Conservation (phyloP, 179 eudicot genomes). For the Nepenthes alata region DNA sequence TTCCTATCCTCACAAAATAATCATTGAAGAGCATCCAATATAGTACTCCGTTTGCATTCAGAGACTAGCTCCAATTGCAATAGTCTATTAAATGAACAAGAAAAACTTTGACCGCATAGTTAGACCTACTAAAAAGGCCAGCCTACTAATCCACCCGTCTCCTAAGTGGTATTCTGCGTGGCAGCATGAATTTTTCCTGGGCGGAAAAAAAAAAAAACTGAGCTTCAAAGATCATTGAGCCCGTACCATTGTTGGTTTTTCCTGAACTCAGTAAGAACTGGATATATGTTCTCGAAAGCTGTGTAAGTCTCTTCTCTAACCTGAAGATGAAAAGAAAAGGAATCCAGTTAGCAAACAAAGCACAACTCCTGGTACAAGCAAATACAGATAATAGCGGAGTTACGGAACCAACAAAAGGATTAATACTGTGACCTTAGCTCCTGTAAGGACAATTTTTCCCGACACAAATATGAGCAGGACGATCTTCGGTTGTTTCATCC, state of each 20-base stretch:
- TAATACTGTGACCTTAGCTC: conserved; percentile 51
- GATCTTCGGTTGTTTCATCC: conserved; percentile 83
- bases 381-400: background rate
- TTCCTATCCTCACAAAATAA: too few species aligned
- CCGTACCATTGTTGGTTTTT: conserved; percentile 69
- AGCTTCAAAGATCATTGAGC: background rate
- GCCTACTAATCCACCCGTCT: too few species aligned
- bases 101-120: too few species aligned
- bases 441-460: conserved; percentile 81
- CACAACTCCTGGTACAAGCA: too few species aligned
- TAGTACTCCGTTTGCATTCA: too few species aligned
- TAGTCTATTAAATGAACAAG: too few species aligned
- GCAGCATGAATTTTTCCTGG: too few species aligned
- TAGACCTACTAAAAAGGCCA: too few species aligned
- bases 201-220: too few species aligned
- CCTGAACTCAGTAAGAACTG: conserved; percentile 77
- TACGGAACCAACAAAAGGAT: background rate
- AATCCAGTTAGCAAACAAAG: background rate
- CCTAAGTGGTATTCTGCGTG: too few species aligned
- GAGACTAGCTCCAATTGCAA: too few species aligned
- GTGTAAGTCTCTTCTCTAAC: conserved; percentile 75
- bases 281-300: conserved; percentile 85
- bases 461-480: conserved; percentile 79
- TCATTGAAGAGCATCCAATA: too few species aligned
- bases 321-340: conserved; percentile 17